A percentile compares a stretch with the other conserved stretches of the same genome.
Evolutionary conservation across 192 early-diverging fungal genomes (phyloP).

Genomic region (Backusella mclennaniae): DNA sequence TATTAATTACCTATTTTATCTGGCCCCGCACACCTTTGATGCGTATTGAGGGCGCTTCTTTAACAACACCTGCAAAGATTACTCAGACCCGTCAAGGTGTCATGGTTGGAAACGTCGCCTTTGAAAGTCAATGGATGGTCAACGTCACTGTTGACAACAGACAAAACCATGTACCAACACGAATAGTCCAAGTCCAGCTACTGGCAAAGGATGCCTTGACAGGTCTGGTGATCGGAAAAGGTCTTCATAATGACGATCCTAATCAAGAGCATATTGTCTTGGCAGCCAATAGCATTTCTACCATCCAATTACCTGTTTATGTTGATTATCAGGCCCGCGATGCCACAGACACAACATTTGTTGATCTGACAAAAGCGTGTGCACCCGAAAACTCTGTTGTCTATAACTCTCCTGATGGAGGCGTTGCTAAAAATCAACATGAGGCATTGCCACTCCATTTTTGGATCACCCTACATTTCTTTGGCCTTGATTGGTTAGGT

Average conservation of each 20-base stretch:
- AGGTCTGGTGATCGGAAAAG: conserved; percentile 27
- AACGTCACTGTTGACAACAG: conserved; percentile 32
- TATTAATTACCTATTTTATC: conserved; percentile 14
- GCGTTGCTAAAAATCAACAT: conserved; percentile 2
- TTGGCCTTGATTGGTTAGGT: conserved; percentile 27
- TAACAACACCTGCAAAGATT: conserved; percentile 16
- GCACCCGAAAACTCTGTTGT: neutral
- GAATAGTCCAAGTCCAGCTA: conserved; percentile 12
- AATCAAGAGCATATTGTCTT: conserved; percentile 22
- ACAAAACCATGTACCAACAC: conserved; percentile 28
- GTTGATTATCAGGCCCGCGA: conserved; percentile 28
- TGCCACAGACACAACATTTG: conserved; percentile 32
- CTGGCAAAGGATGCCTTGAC: conserved; percentile 27
- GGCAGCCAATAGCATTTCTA: conserved; percentile 17
- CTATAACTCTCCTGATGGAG: neutral
- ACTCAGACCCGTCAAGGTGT: conserved; percentile 18
- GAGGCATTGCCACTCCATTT: conserved; percentile 30
- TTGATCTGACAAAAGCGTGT: conserved; percentile 25
- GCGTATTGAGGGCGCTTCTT: conserved; percentile 22
- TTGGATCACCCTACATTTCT: conserved; percentile 33
- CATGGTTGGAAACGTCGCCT: conserved; percentile 24
- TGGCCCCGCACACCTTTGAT: conserved; percentile 27
- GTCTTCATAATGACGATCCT: conserved; percentile 14
- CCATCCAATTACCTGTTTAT: conserved; percentile 22
- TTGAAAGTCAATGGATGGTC: conserved; percentile 33